Base-by-base conservation (phyloP, 371 early-diverging fungal species). In the Mortierella sp. region DNA sequence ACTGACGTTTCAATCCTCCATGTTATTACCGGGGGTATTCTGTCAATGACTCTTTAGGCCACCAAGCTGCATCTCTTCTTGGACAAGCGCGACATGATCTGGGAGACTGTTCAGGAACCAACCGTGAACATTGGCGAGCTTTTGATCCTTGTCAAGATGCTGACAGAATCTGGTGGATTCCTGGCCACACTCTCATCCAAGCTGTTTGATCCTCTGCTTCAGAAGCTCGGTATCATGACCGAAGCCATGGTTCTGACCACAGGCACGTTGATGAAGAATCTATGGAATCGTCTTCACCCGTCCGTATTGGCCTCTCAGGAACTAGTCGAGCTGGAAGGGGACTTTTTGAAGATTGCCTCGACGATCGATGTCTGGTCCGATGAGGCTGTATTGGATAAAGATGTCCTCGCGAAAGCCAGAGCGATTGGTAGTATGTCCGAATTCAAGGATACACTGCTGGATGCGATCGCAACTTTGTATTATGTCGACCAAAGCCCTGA, bases 401-500 rank as follows among this genome's bases (percentile, higher is more conserved):
- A 67, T 46, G 60, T 67, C n/a, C 31, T 81, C 45, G 71, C 71
- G 1, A 74, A 71, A 39, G 67, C 70, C 1, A 57, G 67, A 26
- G 64, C 72, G 1, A 72, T 66, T 54, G 67, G 67, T 13, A 65
- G 79, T 30, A 81, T 81, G 48, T 39, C 72, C 1, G 88, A 86
- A 45, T 67, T 84, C 41, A 93, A 91, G 79, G 78, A 81, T 31
- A 84, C 86, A 6, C 60, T 93, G 21, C 72, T 92, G n/a, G 93
- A 94, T 62, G 93, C 88, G 2, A 74, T 89, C 34, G 88, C 93
- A 8, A 92, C 93, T 0, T 71, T 94, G 21, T 91, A 91, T 72
- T 90, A 87, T 55, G 83, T 91, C 6, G 88, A 91, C 61, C 87
- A 90, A 54, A 82, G 82, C 19, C 71, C 83, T 24, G 78, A 81